Percentiles rank a stretch among this genome's conserved stretches.
phyloP scores from a whole-genome alignment of 441 rosid genomes.

The Sinapis alba region DNA sequence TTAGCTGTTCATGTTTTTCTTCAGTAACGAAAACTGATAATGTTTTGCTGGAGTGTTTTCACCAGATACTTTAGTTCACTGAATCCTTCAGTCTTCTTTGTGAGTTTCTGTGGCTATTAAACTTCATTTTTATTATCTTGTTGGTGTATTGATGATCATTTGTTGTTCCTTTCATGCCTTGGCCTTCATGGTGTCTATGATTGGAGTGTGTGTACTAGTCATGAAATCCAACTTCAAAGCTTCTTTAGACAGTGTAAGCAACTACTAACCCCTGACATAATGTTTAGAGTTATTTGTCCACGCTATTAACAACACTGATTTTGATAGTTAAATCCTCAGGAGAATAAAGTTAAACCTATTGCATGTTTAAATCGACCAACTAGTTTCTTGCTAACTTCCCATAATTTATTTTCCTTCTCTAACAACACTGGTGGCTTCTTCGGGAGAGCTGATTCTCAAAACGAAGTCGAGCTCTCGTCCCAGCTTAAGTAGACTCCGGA shows the following conservation, averaged over 20 bases:
- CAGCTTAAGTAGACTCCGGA: conserved; percentile 84
- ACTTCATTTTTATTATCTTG: neutral
- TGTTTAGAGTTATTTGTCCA: neutral
- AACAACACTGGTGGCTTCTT: conserved; percentile 66
- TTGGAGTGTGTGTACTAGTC: conserved; percentile 24
- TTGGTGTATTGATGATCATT: neutral
- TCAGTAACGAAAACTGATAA: conserved; percentile 20
- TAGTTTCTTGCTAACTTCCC: conserved; percentile 75
- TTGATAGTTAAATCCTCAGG: conserved; percentile 4
- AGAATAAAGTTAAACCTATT: neutral
- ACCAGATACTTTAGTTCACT: conserved; percentile 27
- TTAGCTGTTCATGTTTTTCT: conserved; percentile 33
- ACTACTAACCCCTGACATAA: conserved; percentile 14
- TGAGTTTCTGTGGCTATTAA: conserved; percentile 27
- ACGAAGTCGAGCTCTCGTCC: conserved; percentile 58
- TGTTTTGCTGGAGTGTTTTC: conserved; percentile 32
- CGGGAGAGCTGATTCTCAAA: conserved; percentile 63
- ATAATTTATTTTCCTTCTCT: conserved; percentile 61
- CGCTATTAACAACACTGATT: neutral
- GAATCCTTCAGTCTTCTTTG: conserved; percentile 33
- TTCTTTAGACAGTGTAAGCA: conserved; percentile 36
- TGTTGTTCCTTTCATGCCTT: conserved; percentile 20
- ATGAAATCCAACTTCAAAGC: conserved; percentile 24
- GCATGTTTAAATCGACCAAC: conserved; percentile 45
- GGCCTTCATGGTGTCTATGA: conserved; percentile 28